These are phyloP conservation scores for Xylariaceae sp. DNA, from an alignment of 2,329 filamentous ascomycete genomes.

Conservation along the genomic window DNA sequence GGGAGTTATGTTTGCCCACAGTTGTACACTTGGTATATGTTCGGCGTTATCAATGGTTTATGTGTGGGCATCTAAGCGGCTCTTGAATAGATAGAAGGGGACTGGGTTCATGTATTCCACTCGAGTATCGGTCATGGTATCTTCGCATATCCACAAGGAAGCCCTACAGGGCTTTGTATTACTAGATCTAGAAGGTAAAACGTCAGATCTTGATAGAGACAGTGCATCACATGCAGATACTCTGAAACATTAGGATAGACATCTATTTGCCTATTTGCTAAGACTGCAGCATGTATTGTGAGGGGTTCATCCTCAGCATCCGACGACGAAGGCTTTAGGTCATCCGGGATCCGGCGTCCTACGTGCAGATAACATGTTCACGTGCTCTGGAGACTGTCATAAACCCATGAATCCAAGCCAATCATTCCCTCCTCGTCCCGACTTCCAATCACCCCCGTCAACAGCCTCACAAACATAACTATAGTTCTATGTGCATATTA, in stretches of 20 bases:
- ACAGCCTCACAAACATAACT: too few species aligned
- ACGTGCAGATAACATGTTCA: too few species aligned
- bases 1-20: conserved; percentile 18
- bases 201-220: background rate
- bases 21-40: too few species aligned
- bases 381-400: background rate
- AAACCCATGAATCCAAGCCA: background rate
- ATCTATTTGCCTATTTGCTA: background rate
- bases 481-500: background rate
- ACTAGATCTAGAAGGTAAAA: background rate
- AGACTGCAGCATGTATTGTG: too few species aligned
- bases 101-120: background rate
- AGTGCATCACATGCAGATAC: background rate
- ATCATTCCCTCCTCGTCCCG: too few species aligned
- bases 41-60: too few species aligned
- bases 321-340: too few species aligned
- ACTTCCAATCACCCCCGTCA: too few species aligned
- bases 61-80: conserved; percentile 7
- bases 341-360: conserved; percentile 4
- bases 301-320: too few species aligned
- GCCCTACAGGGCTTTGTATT: background rate
- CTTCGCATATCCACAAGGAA: background rate
- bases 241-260: too few species aligned
- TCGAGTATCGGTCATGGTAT: background rate
- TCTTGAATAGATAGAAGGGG: conserved; percentile 1